Evolutionary conservation across 495 filamentous ascomycete genomes (phyloP).

Genomic region (Tuber indicum): DNA sequence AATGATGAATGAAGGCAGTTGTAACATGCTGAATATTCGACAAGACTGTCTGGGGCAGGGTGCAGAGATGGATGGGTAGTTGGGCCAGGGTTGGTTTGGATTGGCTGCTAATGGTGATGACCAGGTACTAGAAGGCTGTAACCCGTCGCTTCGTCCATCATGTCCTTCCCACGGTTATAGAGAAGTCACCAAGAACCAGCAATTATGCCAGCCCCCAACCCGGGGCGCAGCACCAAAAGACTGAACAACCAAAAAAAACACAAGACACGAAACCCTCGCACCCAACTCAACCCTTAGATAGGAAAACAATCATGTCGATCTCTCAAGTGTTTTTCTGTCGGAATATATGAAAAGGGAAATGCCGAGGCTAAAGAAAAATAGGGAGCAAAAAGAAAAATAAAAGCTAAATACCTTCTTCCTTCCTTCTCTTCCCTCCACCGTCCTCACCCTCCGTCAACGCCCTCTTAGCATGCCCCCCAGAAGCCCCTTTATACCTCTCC

Average conservation of each 20-base stretch:
- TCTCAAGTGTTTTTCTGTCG: not conserved
- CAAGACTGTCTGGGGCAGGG: not conserved
- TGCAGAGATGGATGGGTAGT: not conserved
- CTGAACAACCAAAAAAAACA: not conserved
- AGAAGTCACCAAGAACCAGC: constrained; percentile 5
- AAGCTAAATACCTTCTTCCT: constrained; percentile 40
- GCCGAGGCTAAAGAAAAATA: constrained; percentile 9
- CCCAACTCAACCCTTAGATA: not conserved
- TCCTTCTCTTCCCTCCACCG: constrained; percentile 36
- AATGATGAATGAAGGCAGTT: not conserved
- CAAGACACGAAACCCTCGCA: not conserved
- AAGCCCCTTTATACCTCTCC: constrained; percentile 26
- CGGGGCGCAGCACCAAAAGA: not conserved
- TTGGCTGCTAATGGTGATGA: not conserved
- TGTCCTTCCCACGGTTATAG: constrained; percentile 1
- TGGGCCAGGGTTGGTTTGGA: not conserved
- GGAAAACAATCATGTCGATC: not conserved
- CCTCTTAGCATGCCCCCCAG: constrained; percentile 26
- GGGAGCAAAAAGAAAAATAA: constrained; percentile 16
- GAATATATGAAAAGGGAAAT: not conserved
- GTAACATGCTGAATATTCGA: constrained; percentile 1
- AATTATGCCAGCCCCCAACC: not conserved
- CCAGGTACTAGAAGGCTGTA: not conserved
- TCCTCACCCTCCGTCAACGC: constrained; percentile 25
- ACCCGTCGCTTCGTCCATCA: constrained; percentile 1